phyloP scores from a whole-genome alignment of 2,329 filamentous ascomycete species.

The Diaporthe longicolla region DNA sequence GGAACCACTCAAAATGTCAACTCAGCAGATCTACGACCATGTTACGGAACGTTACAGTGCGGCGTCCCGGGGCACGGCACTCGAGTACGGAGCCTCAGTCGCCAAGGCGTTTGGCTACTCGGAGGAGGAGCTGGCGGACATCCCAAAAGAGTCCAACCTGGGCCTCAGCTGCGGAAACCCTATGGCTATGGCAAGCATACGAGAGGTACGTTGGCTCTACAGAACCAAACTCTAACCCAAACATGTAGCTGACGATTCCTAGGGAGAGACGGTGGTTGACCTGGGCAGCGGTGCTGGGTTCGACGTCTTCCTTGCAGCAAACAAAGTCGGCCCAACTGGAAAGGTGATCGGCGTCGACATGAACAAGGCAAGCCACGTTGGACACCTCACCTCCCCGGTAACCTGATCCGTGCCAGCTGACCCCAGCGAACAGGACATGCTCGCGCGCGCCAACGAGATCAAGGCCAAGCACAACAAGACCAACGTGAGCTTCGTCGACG shows the following conservation, averaged over 20 bases:
- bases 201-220: slow-evolving; percentile 52
- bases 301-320: slow-evolving; percentile 68
- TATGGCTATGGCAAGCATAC: slow-evolving; percentile 61
- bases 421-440: slow-evolving; percentile 63
- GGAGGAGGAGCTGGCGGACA: slow-evolving; percentile 60
- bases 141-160: slow-evolving; percentile 64
- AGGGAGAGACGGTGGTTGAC: slow-evolving; percentile 71
- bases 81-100: slow-evolving; percentile 56
- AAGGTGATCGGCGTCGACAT: slow-evolving; percentile 71
- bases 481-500: slow-evolving; percentile 67
- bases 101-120: slow-evolving; percentile 68
- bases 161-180: slow-evolving; percentile 70
- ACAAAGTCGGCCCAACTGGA: slow-evolving; percentile 63
- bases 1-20: slow-evolving; percentile 44
- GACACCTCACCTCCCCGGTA: no score
- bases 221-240: neutral
- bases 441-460: slow-evolving; percentile 63
- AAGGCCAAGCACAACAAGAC: slow-evolving; percentile 52
- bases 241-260: slow-evolving; percentile 5
- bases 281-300: slow-evolving; percentile 71
- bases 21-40: slow-evolving; percentile 52
- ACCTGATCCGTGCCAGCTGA: neutral
- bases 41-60: slow-evolving; percentile 55
- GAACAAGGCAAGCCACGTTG: slow-evolving; percentile 61
- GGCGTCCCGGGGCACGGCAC: slow-evolving; percentile 48